phyloP scores from a whole-genome alignment of 306 rosid species.

The Hippophae tibetana region DNA sequence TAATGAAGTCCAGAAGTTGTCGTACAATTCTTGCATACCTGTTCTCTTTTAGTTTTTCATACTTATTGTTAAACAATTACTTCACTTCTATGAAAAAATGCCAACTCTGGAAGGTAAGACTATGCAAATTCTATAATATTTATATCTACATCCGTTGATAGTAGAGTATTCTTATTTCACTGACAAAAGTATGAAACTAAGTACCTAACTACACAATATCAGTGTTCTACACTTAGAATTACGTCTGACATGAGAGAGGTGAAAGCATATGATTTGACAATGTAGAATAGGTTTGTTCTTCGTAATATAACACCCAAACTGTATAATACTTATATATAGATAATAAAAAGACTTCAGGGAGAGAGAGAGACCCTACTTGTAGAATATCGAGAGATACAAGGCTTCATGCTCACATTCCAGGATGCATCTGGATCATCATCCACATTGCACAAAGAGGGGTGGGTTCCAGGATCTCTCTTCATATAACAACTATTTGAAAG shows the following conservation, averaged over 20 bases:
- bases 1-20: not conserved
- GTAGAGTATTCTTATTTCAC: not conserved
- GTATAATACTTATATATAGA: not conserved
- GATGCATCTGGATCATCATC: slow-evolving; percentile 37
- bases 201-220: not conserved
- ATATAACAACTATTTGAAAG: slow-evolving; percentile 41
- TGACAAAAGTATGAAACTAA: not conserved
- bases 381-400: slow-evolving; percentile 44
- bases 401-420: slow-evolving; percentile 53
- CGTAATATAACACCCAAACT: not conserved
- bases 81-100: not conserved
- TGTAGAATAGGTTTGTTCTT: not conserved
- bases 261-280: no score
- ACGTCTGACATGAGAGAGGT: no score
- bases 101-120: not conserved
- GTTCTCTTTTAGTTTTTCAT: not conserved
- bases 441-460: slow-evolving; percentile 32
- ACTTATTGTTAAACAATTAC: not conserved
- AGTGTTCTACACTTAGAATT: not conserved
- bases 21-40: not conserved
- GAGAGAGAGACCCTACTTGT: slow-evolving; percentile 29
- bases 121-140: not conserved
- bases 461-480: slow-evolving; percentile 37
- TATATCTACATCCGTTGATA: not conserved
- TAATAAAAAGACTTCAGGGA: not conserved